Base-by-base conservation (phyloP, 495 filamentous ascomycete genomes). In the Haplographium delicatum region DNA sequence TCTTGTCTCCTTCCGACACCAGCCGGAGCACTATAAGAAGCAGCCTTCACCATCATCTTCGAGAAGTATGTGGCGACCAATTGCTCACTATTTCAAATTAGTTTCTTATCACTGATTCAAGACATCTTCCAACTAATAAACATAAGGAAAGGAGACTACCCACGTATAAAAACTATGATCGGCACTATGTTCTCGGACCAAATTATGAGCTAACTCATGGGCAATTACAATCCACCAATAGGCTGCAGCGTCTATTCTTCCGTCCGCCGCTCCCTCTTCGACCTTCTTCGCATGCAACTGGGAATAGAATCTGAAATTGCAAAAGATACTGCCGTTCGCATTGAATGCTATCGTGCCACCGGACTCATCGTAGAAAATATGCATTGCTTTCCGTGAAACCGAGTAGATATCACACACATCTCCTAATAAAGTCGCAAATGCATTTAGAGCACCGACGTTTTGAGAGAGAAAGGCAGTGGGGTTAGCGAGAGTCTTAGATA, bases 211-310 rank as follows among this genome's bases (percentile, higher is more conserved):
- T 57, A 98, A 65, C 68, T 98, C 93, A 66, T 98, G 93, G 40
- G 88, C 90, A 51, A 95, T 61, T 11, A 87, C 85, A 38, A 96
- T 83, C 78, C 84, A 96, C 93, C 93, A 98, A 70, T 91, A 95
- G 6, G 85, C 76, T 28, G 83, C 63, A 1, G 90, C 88, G 31
- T 90, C 81, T 4, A 73, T 73, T 62, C 63, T 76, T 38, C 69
- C 75, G 31, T 59, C 52, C 13, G 34, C 30, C 6, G 18, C 15
- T 10, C 61, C 53, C 2, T 11, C 27, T 7, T 60, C 55, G 19
- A 59, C 42, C 33, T 71, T 61, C 23, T 65, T 62, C 44, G 76
- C 67, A 64, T 98, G 93, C 24, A 95, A 65, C 57, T 90, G 79
- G 43, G 83, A 73, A 58, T 90, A 97, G 68, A 88, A 96, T 27